These are phyloP conservation scores for Nicotiana rustica DNA, from an alignment of 305 asterid genomes.

Conservation along the genomic window DNA sequence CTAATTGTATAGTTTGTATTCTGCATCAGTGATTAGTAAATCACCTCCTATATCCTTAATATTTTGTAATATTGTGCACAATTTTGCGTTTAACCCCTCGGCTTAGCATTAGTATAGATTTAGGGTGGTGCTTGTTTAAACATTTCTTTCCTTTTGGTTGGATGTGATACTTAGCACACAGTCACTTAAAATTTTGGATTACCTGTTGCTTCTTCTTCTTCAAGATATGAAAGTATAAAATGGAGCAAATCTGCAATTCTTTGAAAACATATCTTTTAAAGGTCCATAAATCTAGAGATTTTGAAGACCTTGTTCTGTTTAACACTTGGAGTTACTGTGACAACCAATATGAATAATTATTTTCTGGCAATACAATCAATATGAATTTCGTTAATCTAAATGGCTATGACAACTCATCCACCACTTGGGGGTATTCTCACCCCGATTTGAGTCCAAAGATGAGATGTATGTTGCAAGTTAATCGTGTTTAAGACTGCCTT, in stretches of 20 bases:
- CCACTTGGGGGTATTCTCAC: not conserved
- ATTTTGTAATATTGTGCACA: not conserved
- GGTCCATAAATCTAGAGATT: not conserved
- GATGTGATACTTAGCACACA: not conserved
- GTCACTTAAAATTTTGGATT: too few relatives aligned
- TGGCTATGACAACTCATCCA: not conserved
- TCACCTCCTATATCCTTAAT: too few relatives aligned
- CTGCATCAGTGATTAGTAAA: too few relatives aligned
- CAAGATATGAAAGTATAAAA: too few relatives aligned
- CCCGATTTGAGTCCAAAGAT: not conserved
- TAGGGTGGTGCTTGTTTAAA: too few relatives aligned
- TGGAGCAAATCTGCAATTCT: not conserved
- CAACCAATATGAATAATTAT: not conserved
- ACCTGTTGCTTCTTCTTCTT: too few relatives aligned
- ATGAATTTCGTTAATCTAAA: not conserved
- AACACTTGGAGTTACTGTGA: not conserved
- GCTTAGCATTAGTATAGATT: not conserved
- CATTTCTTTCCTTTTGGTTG: not conserved
- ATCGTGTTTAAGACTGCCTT: slow-evolving; percentile 37
- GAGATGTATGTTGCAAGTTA: slow-evolving; percentile 32
- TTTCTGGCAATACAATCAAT: not conserved
- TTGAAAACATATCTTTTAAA: not conserved
- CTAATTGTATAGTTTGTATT: not conserved
- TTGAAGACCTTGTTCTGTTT: not conserved
- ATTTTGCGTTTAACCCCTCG: not conserved